Conservation (phyloP, 352 stramenopile genomes). For the Pythium oligandrum region DNA sequence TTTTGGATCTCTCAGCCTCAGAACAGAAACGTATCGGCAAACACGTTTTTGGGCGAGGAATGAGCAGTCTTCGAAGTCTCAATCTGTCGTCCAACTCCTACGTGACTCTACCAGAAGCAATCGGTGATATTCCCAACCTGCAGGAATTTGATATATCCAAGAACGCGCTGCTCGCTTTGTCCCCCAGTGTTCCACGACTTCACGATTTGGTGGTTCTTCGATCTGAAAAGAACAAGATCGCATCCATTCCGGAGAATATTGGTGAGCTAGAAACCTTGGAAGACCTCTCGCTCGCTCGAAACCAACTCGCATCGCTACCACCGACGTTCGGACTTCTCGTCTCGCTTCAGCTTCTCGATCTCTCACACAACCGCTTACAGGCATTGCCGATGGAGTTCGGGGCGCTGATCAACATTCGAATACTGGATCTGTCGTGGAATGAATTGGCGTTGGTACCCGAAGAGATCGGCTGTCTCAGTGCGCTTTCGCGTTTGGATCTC, state of each 20-base stretch:
- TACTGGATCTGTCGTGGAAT: constrained; percentile 65
- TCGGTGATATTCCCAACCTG: constrained; percentile 5
- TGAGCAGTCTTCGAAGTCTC: constrained; percentile 29
- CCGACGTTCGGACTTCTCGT: constrained; percentile 35
- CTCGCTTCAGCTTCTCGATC: constrained; percentile 25
- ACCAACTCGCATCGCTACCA: constrained; percentile 38
- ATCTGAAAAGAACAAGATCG: constrained; percentile 15
- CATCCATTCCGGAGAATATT: constrained; percentile 22
- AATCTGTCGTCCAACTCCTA: constrained; percentile 44
- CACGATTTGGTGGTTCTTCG: constrained; percentile 18
- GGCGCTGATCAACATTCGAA: constrained; percentile 36
- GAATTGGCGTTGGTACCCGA: constrained; percentile 42
- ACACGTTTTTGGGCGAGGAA: constrained; percentile 31
- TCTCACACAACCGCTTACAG: constrained; percentile 36
- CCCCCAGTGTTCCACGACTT: constrained; percentile 4
- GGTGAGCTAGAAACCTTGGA: constrained; percentile 36
- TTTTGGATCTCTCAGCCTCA: constrained; percentile 39
- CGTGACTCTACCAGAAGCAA: constrained; percentile 23
- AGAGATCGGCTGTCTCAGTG: constrained; percentile 48
- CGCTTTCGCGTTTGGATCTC: constrained; percentile 33
- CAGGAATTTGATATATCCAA: constrained; percentile 15
- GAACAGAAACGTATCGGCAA: constrained; percentile 47
- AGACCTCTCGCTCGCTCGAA: constrained; percentile 45
- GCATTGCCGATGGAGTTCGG: constrained; percentile 47
- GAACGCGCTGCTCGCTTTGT: constrained; percentile 13